A percentile compares a stretch with the other conserved stretches of the same genome.
These are phyloP conservation scores for Chaetothyriales sp. DNA, from an alignment of 2,329 filamentous ascomycete genomes.

Conservation along the genomic window DNA sequence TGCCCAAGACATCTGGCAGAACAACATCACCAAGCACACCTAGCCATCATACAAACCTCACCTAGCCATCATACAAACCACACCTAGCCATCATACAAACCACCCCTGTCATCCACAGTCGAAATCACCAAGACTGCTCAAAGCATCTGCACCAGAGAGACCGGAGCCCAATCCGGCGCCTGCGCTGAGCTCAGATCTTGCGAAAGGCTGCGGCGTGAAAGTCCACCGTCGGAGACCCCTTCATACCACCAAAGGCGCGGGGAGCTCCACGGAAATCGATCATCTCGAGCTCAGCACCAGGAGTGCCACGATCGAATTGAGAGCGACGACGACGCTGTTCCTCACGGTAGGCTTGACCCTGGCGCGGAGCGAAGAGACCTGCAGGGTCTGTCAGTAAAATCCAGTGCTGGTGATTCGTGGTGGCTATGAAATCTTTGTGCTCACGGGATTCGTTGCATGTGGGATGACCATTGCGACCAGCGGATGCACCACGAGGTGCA, in stretches of 20 bases:
- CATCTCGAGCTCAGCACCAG: conserved; percentile 54
- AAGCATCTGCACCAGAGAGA: not conserved
- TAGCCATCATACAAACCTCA: not conserved
- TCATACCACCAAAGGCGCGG: not conserved
- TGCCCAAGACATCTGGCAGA: not conserved
- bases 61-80: not conserved
- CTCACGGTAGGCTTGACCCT: conserved; percentile 57
- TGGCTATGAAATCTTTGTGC: conserved; percentile 6
- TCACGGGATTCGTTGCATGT: conserved; percentile 6
- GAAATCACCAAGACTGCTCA: not conserved
- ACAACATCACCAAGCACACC: not conserved
- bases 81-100: not conserved
- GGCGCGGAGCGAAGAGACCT: conserved; percentile 71
- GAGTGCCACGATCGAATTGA: conserved; percentile 69
- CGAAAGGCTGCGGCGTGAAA: not conserved
- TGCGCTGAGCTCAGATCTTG: not conserved
- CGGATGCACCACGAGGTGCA: conserved; percentile 10
- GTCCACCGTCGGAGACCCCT: not conserved
- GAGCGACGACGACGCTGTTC: conserved; percentile 65
- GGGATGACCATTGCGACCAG: conserved; percentile 5
- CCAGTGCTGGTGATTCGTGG: not conserved
- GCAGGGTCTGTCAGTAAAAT: conserved; percentile 6
- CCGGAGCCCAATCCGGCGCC: not conserved
- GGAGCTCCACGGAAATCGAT: not conserved
- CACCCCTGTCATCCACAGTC: not conserved